These are phyloP conservation scores for Xylaria sp. DNA, from an alignment of 2,329 filamentous ascomycete genomes.

Conservation along the genomic window DNA sequence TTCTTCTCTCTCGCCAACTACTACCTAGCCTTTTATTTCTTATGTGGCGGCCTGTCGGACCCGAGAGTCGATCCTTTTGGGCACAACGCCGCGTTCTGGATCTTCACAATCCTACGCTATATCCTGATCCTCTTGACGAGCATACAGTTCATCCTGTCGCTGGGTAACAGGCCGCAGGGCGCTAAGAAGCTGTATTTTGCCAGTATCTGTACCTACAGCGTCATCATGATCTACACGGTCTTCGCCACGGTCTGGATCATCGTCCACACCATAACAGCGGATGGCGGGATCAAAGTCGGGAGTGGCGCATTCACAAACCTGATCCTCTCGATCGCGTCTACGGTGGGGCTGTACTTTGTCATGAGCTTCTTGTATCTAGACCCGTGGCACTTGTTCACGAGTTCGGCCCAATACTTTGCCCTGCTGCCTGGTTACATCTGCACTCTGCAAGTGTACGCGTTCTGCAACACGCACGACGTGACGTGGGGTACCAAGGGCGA, in stretches of 20 bases:
- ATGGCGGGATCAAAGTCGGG: slow-evolving; percentile 68
- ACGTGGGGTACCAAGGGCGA: slow-evolving; percentile 99
- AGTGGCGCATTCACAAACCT: slow-evolving; percentile 96
- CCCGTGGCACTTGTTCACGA: slow-evolving; percentile 99
- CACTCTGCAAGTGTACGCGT: slow-evolving; percentile 96
- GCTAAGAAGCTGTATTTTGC: slow-evolving; percentile 89
- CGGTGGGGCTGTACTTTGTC: slow-evolving; percentile 92
- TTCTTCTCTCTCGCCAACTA: slow-evolving; percentile 99
- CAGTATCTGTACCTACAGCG: slow-evolving; percentile 86
- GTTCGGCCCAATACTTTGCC: slow-evolving; percentile 88
- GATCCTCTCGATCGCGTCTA: slow-evolving; percentile 88
- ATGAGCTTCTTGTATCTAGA: slow-evolving; percentile 98
- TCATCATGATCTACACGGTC: slow-evolving; percentile 96
- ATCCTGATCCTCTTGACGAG: slow-evolving; percentile 86
- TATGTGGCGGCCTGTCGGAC: slow-evolving; percentile 89
- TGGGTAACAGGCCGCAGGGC: slow-evolving; percentile 95
- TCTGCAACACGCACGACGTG: slow-evolving; percentile 99
- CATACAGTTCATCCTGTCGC: slow-evolving; percentile 94
- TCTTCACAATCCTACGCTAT: slow-evolving; percentile 90
- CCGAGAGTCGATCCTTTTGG: slow-evolving; percentile 87
- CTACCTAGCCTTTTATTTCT: slow-evolving; percentile 98
- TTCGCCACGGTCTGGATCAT: slow-evolving; percentile 93
- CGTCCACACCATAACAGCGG: slow-evolving; percentile 71
- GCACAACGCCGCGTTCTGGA: slow-evolving; percentile 81
- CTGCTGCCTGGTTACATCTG: slow-evolving; percentile 95